Base-by-base conservation (phyloP, 1,284 basidiomycete genomes). In the Ustilago tritici region DNA sequence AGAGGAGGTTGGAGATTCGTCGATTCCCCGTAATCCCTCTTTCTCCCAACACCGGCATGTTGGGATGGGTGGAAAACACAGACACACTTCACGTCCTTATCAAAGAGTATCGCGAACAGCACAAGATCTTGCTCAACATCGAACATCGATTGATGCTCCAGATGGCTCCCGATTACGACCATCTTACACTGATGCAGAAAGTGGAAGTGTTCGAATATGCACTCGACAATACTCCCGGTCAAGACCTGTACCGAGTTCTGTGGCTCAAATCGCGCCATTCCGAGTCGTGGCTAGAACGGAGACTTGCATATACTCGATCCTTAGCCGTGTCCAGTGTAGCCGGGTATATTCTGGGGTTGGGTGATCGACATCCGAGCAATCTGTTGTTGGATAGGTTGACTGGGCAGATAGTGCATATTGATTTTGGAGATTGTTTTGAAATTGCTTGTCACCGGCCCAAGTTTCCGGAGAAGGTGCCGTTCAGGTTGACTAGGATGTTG, bases 111-210 rank as follows among this genome's bases (percentile, higher is more conserved):
- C 79, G 83, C 14, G 82, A 85, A 65, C 84, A 83, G 75, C 82
- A 84, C 76, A 99, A 99, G 88, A 96, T 99, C 49, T 88, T 99
- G 43, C 90, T 99, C 74, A 99, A 99, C 86, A 98, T 99, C 71
- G 97, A 99, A 88, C 97, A 98, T 85, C 92, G 96, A 15, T 88
- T 99, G 72, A 99, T 99, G 94, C 91, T 98, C 7, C 83, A 98
- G 93, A 99, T 99, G 96, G 96, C 97, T 12, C 96, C 97, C 10
- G 97, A 99, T 87, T 99, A 99, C 86, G 97, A 99, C 87, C 93
- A 92, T 81, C 89, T 99, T 49, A 95, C 93, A 36, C 89, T 98
- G 3, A 90, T 99, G 70, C 95, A 99, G 87, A 99, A 99, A 88
- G 94, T 99, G 49, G 97, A 99, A 86, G 97, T 99, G 19, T 99